Conservation (phyloP, 163 green algal species). For the Volvox carteri region DNA sequence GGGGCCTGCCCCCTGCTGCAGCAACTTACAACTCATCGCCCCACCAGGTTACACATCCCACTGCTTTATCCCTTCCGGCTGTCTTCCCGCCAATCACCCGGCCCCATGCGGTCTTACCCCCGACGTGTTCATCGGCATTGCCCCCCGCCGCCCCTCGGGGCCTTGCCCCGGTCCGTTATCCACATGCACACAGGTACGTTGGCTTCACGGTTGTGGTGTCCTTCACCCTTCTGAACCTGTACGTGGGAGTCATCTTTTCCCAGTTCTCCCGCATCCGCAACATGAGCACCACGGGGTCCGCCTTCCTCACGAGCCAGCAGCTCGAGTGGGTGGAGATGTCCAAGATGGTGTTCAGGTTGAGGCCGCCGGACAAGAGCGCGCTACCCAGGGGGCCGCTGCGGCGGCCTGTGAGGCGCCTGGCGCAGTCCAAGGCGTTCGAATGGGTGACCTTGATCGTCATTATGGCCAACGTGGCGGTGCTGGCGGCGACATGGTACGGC, state of each 20-base stretch:
- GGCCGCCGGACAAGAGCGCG: constrained; percentile 70
- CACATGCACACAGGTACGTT: no score
- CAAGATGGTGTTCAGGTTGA: constrained; percentile 79
- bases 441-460: constrained; percentile 71
- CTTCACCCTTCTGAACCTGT: constrained; percentile 89
- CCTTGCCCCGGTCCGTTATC: no score
- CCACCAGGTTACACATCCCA: no score
- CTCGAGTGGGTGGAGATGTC: constrained; percentile 81
- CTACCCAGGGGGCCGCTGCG: constrained; percentile 59
- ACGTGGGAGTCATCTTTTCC: constrained; percentile 83
- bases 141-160: no score
- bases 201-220: constrained; percentile 80
- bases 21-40: no score
- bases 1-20: no score
- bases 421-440: constrained; percentile 64
- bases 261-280: constrained; percentile 76
- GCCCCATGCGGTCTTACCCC: no score
- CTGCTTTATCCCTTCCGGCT: no score
- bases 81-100: no score
- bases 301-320: constrained; percentile 83
- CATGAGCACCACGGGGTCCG: constrained; percentile 65
- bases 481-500: constrained; percentile 71
- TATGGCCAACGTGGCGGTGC: constrained; percentile 72
- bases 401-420: background rate
- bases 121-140: no score